A percentile compares a stretch with the other conserved stretches of the same genome.
phyloP scores from a whole-genome alignment of 352 stramenopile genomes.

The Vaucheria bursata region DNA sequence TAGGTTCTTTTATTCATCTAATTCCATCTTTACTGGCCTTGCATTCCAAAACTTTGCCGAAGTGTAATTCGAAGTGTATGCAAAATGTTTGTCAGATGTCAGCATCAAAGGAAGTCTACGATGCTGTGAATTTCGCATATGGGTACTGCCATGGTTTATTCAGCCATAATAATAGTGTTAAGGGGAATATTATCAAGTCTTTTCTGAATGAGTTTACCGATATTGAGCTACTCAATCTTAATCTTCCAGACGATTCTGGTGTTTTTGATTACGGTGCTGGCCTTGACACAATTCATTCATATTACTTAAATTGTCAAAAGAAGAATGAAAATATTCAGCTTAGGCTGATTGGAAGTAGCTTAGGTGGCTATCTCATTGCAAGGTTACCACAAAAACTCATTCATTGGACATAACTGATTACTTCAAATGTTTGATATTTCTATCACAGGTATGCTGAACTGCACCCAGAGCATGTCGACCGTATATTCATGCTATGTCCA shows the following conservation, averaged over 20 bases:
- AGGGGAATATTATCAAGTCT: conserved; percentile 24
- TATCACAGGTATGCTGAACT: conserved; percentile 43
- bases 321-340: conserved; percentile 44
- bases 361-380: conserved; percentile 44
- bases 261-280: conserved; percentile 34
- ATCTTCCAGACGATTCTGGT: conserved; percentile 23
- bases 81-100: no score
- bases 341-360: conserved; percentile 41
- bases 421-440: no score
- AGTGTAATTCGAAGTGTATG: no score
- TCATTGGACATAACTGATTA: no score
- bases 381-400: no score
- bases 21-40: no score
- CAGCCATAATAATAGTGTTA: conserved; percentile 26
- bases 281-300: conserved; percentile 23
- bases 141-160: conserved; percentile 48
- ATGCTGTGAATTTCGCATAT: no score
- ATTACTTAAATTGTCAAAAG: no score
- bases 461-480: conserved; percentile 43
- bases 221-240: conserved; percentile 45
- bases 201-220: conserved; percentile 20
- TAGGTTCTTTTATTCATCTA: no score
- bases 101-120: no score
- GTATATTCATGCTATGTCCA: conserved; percentile 46
- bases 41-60: no score